Percentiles rank a stretch among this genome's conserved stretches.
phyloP scores from a whole-genome alignment of 139 green algal genomes.

The Picochlorum costavermella region DNA sequence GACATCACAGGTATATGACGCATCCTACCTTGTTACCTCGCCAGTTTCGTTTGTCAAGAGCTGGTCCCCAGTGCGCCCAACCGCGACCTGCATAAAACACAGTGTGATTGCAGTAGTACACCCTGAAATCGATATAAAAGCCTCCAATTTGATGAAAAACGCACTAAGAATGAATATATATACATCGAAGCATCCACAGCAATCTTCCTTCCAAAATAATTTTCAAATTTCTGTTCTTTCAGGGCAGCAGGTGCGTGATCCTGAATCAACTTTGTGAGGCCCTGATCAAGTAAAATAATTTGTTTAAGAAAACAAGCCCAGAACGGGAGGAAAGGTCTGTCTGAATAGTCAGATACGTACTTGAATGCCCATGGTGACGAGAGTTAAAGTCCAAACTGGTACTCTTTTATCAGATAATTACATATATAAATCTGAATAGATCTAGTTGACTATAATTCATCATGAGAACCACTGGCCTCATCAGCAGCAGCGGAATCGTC shows the following conservation, averaged over 20 bases:
- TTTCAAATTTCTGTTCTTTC: slow-evolving; percentile 88
- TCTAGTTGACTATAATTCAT: not conserved
- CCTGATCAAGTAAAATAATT: slow-evolving; percentile 38
- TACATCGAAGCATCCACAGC: slow-evolving; percentile 97
- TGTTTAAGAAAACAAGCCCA: not conserved
- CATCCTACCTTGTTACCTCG: slow-evolving; percentile 76
- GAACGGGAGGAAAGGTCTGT: too few species aligned
- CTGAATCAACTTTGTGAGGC: slow-evolving; percentile 86
- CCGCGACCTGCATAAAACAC: slow-evolving; percentile 52
- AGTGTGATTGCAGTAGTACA: not conserved
- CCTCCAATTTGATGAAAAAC: not conserved
- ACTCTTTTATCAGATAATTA: too few species aligned
- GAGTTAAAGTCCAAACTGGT: too few species aligned
- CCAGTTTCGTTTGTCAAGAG: slow-evolving; percentile 86
- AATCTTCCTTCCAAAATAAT: slow-evolving; percentile 93
- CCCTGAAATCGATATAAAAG: not conserved
- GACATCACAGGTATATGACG: not conserved
- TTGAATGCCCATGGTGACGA: not conserved
- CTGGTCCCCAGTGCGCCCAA: slow-evolving; percentile 69
- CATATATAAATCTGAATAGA: too few species aligned
- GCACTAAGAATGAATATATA: slow-evolving; percentile 97
- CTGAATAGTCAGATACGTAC: not conserved
- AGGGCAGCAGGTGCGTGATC: slow-evolving; percentile 75
- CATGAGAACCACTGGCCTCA: not conserved
- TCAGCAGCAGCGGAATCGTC: not conserved